These are phyloP conservation scores for Hypomyces rosellus DNA, from an alignment of 2,329 filamentous ascomycete genomes.

Conservation along the genomic window DNA sequence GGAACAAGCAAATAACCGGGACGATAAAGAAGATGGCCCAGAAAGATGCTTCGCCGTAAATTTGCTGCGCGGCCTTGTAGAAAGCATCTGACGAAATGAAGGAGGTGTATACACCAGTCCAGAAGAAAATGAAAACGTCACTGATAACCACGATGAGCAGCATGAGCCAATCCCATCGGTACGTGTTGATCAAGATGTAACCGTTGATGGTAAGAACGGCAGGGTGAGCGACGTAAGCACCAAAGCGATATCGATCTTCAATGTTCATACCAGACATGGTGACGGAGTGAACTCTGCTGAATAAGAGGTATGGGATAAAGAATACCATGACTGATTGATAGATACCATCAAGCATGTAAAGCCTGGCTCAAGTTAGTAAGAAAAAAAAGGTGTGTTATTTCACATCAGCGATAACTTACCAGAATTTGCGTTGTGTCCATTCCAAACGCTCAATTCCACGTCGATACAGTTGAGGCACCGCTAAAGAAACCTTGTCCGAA, in stretches of 20 bases:
- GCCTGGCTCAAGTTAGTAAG: constrained; percentile 41
- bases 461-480: constrained; percentile 91
- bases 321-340: constrained; percentile 94
- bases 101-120: constrained; percentile 79
- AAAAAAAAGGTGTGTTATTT: constrained; percentile 12
- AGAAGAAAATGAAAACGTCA: constrained; percentile 84
- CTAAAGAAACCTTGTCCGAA: constrained; percentile 85
- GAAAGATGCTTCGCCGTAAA: constrained; percentile 76
- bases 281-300: constrained; percentile 61
- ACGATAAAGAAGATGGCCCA: constrained; percentile 80
- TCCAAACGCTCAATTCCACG: constrained; percentile 92
- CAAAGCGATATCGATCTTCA: constrained; percentile 75
- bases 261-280: constrained; percentile 69
- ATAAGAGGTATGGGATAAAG: constrained; percentile 84
- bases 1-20: constrained; percentile 75
- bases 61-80: constrained; percentile 70
- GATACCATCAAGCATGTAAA: constrained; percentile 90
- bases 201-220: constrained; percentile 84
- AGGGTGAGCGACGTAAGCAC: constrained; percentile 78
- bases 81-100: constrained; percentile 48
- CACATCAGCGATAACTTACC: constrained; percentile 50
- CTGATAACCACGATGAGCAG: constrained; percentile 75
- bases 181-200: constrained; percentile 94
- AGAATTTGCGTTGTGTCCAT: constrained; percentile 95
- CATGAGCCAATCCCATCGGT: constrained; percentile 97